Base-by-base conservation (phyloP, 495 filamentous ascomycete genomes). In the Penicillium atrosanguineum region DNA sequence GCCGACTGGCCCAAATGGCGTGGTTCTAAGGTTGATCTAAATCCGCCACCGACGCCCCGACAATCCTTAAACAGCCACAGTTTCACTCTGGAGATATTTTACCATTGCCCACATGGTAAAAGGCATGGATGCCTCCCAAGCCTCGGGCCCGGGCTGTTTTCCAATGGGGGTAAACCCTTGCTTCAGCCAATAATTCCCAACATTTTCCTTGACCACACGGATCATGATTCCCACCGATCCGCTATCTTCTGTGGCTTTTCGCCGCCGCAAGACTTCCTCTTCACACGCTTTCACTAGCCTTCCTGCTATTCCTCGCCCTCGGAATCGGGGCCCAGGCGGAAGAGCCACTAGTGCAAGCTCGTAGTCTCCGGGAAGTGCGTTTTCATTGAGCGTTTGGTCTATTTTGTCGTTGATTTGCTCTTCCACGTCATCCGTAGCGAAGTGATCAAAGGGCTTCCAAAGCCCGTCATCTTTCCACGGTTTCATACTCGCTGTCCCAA, bases 401-500 rank as follows among this genome's bases (percentile, higher is more conserved):
- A 39, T 41, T 16, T 28, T 29, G 15, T 39, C 34, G 23, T 48
- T 52, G 23, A 42, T 9, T 26, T 29, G 14, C 11, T 48, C 43
- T 31, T 40, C 43, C 16, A 21, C 16, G 15, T 41, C 26, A 20
- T 50, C 36, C 1, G 39, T 15, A 7, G 18, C 25, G 7, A 21
- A 14, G 15, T 53, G 15, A n/a, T 53, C 41, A 21, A 19, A n/a
- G 31, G 55, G 50, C 19, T 9, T 37, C 56, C 52, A 59, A 19
- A 59, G 46, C 3, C 46, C 51, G 21, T 59, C 56, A n/a, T 59
- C 52, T 50, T 55, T 59, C 52, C 56, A 59, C 14, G 26, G 46
- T 43, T 59, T 59, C 51, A 59, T 46, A 47, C 56, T 59, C 15
- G 56, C 56, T 6, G 56, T 55, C 20, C 56, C 56, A n/a, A 59